Base-by-base conservation (phyloP, 176 grass and related monocot species). In the Oryza meyeriana region DNA sequence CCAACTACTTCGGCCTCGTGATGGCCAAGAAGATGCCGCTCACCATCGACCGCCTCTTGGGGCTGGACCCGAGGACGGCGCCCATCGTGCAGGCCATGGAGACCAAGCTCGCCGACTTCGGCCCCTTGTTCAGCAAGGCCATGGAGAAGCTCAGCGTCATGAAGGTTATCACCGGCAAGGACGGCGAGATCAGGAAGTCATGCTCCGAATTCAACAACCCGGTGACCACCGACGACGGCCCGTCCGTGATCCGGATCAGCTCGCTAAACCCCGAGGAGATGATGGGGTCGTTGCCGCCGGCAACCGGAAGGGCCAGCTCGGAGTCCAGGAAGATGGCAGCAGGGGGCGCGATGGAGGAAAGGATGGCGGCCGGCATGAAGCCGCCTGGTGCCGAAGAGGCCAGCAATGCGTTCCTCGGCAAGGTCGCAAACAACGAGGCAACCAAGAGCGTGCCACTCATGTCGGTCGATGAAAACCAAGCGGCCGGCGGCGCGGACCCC, bases 171-270 rank as follows among this genome's bases (percentile, higher is more conserved):
- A 87, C 89, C 4, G 93, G 90, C 4, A 76, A 83, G 65, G 79
- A 92, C 1, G 93, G 90, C 24, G 84, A 95, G 85, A 47, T 92
- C 64, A 89, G 90, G 45, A 83, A 64, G 71, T 5, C 34, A 1
- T 94, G 92, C 86, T 17, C 45, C 73, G 88, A 86, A 58, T 86
- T 86, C 79, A 90, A 90, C 59, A 78, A 71, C 83, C 78, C 78
- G 58, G 47, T 78, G 83, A 1, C 10, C 4, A 0, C 10, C 66
- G 0, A 40, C 13, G 12, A 27, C n/a, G 44, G 58, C 35, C 1
- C 66, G 1, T 89, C 88, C 1, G 78, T 89, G 5, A 86, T 86
- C 1, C 72, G 88, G 66, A 65, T 61, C 73, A 89, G 83, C 78
- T 89, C 88, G 17, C 2, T 85, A 0, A 14, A 38, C 28, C 59